A percentile compares a stretch with the other conserved stretches of the same genome.
Conservation (phyloP, 1,139 yeast species). For the Yamadazyma dendronema region DNA sequence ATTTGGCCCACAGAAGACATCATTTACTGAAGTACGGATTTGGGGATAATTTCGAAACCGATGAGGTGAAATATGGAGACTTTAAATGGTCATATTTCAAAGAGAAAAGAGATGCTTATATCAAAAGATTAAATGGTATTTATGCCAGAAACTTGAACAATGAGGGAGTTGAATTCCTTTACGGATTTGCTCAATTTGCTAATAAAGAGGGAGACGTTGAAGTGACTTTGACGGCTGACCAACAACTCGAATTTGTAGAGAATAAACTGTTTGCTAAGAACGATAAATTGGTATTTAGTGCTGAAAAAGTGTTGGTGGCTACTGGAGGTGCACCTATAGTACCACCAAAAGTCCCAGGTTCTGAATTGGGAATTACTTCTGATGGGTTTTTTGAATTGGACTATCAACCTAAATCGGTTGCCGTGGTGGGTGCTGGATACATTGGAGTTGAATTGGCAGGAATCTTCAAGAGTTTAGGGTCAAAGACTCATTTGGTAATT, state of each 20-base stretch:
- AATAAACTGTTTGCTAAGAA: constrained; percentile 32
- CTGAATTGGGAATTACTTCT: constrained; percentile 80
- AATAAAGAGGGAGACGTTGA: constrained; percentile 69
- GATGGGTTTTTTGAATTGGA: constrained; percentile 87
- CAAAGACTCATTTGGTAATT: constrained; percentile 84
- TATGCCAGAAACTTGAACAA: constrained; percentile 82
- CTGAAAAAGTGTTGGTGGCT: constrained; percentile 83
- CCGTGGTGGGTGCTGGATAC: constrained; percentile 96
- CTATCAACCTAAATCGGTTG: constrained; percentile 85
- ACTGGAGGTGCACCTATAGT: constrained; percentile 86
- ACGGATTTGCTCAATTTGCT: constrained; percentile 83
- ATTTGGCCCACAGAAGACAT: constrained; percentile 69
- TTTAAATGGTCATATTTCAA: constrained; percentile 84
- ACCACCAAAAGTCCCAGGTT: constrained; percentile 73
- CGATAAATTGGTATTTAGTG: constrained; percentile 64
- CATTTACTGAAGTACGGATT: constrained; percentile 86
- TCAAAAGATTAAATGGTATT: constrained; percentile 83
- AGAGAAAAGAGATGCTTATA: constrained; percentile 87
- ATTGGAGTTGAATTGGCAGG: constrained; percentile 96
- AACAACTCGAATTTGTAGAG: constrained; percentile 28
- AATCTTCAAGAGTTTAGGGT: constrained; percentile 81
- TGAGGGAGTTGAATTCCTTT: constrained; percentile 85
- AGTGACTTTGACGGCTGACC: constrained; percentile 54
- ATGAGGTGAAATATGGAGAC: constrained; percentile 48
- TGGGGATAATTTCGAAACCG: constrained; percentile 40